phyloP scores from a whole-genome alignment of 306 rosid genomes.

The Cucurbita moschata region DNA sequence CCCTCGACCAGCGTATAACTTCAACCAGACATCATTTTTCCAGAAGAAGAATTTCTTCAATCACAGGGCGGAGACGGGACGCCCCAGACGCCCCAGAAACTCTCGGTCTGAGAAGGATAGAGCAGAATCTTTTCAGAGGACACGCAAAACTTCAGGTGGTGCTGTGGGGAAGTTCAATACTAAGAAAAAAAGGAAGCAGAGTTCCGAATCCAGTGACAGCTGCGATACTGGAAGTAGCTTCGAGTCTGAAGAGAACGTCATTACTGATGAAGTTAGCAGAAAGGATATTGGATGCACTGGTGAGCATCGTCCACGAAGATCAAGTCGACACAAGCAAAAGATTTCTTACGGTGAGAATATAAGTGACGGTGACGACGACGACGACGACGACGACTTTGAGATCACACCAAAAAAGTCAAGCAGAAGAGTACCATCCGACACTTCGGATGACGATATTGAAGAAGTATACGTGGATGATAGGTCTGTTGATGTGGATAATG shows the following conservation, averaged over 20 bases:
- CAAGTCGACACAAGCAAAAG: constrained; percentile 51
- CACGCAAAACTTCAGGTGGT: constrained; percentile 9
- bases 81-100: constrained; percentile 22
- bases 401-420: constrained; percentile 24
- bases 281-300: constrained; percentile 14
- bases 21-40: constrained; percentile 31
- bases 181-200: constrained; percentile 40
- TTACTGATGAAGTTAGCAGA: constrained; percentile 18
- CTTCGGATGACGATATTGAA: constrained; percentile 11
- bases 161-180: constrained; percentile 26
- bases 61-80: constrained; percentile 29
- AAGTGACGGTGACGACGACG: constrained; percentile 34
- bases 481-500: constrained; percentile 20
- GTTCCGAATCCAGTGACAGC: constrained; percentile 50
- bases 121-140: constrained; percentile 13
- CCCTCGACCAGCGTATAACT: constrained; percentile 15
- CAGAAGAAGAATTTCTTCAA: constrained; percentile 20
- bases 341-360: constrained; percentile 59
- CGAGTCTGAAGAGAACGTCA: constrained; percentile 43
- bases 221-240: constrained; percentile 26
- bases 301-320: constrained; percentile 51
- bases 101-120: constrained; percentile 16
- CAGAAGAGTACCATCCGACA: constrained; percentile 23
- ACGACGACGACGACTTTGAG: constrained; percentile 8
- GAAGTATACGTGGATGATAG: constrained; percentile 14